A percentile compares a stretch with the other conserved stretches of the same genome.
Conservation (phyloP, 2,329 filamentous ascomycete genomes). For the Penicillium olsonii region DNA sequence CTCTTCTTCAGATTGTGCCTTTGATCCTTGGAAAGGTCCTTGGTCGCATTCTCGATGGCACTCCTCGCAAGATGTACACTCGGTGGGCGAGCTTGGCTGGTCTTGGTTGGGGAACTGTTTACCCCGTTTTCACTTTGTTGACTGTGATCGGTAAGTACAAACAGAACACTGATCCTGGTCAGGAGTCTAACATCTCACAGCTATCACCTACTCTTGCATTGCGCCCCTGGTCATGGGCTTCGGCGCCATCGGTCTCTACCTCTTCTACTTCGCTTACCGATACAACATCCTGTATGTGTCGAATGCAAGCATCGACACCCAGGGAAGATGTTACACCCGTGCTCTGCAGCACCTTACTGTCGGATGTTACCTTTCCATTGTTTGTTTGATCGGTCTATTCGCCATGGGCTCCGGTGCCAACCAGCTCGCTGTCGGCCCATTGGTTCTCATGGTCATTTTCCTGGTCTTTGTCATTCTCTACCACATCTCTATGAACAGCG, state of each 20-base stretch:
- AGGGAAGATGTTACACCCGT: conserved; percentile 83
- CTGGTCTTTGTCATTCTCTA: conserved; percentile 75
- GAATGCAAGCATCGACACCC: conserved; percentile 79
- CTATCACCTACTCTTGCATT: conserved; percentile 83
- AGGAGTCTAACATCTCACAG: conserved; percentile 43
- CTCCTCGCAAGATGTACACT: conserved; percentile 75
- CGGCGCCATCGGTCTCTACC: conserved; percentile 71
- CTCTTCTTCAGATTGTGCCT: conserved; percentile 72
- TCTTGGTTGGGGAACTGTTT: conserved; percentile 79
- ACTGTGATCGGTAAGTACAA: conserved; percentile 69
- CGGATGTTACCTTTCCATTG: conserved; percentile 78
- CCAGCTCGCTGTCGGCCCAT: conserved; percentile 63
- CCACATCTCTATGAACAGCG: conserved; percentile 70
- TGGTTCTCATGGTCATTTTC: conserved; percentile 75
- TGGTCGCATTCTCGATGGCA: conserved; percentile 73
- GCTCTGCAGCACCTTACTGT: conserved; percentile 82
- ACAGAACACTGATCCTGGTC: neutral
- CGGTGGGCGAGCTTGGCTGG: conserved; percentile 74
- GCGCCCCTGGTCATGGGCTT: conserved; percentile 83
- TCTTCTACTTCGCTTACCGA: conserved; percentile 85
- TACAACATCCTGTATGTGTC: conserved; percentile 91
- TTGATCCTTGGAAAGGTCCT: conserved; percentile 73
- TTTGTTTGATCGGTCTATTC: conserved; percentile 84
- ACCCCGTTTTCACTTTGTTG: conserved; percentile 80
- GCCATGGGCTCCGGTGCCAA: conserved; percentile 67